Conservation (phyloP, 176 grass and related monocot species). For the Rhynchospora tenuis region DNA sequence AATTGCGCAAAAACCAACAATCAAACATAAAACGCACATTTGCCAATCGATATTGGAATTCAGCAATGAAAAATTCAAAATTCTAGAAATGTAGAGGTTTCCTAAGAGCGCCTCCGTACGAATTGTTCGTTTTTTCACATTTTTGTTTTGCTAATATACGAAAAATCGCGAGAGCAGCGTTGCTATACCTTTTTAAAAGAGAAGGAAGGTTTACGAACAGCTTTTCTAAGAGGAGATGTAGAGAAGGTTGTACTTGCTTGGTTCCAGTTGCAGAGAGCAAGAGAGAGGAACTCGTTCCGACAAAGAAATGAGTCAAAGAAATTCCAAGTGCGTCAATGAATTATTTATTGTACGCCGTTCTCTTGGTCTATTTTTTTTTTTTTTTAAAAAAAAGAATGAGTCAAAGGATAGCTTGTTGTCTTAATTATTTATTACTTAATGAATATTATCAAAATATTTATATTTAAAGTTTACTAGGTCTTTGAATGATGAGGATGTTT, state of each 20-base stretch:
- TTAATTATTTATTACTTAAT: too few species aligned
- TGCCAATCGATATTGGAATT: background rate
- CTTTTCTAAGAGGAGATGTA: background rate
- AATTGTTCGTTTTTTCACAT: background rate
- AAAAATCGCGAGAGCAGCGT: background rate
- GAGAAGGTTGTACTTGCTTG: background rate
- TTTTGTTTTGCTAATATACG: background rate
- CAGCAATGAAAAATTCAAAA: background rate
- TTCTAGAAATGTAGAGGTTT: background rate
- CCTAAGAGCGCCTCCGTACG: background rate
- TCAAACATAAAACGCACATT: conserved; percentile 7
- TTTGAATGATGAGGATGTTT: too few species aligned
- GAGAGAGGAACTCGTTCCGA: background rate
- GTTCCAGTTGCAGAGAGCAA: background rate
- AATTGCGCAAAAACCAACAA: background rate
- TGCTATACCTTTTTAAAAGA: background rate
- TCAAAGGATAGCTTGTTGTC: too few species aligned
- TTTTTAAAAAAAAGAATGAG: too few species aligned
- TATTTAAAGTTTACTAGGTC: too few species aligned
- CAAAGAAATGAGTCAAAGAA: conserved; percentile 4
- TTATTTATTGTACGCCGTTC: background rate
- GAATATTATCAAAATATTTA: too few species aligned
- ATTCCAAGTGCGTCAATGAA: background rate
- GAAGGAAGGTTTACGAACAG: background rate
- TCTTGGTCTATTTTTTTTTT: too few species aligned